Evolutionary conservation across 1,139 yeast genomes (phyloP).

Genomic region (Geotrichum aggregatum): DNA sequence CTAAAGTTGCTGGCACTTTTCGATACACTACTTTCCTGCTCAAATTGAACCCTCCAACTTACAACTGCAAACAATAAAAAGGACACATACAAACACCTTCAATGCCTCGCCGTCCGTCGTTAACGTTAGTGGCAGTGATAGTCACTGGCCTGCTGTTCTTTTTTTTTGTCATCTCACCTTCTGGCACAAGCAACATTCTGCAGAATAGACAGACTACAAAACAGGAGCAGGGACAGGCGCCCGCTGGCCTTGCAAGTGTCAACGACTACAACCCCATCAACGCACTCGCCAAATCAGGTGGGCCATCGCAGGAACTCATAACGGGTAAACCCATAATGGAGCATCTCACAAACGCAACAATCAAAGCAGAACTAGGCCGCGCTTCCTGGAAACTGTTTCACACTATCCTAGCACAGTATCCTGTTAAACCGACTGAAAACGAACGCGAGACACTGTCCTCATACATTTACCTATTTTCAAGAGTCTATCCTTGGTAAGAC

Average conservation of each 20-base stretch:
- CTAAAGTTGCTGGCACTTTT: no score
- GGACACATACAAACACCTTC: neutral
- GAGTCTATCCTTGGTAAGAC: conserved; percentile 39
- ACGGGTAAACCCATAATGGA: conserved; percentile 68
- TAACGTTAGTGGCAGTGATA: conserved; percentile 27
- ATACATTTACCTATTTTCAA: conserved; percentile 40
- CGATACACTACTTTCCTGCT: no score
- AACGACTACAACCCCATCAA: conserved; percentile 24
- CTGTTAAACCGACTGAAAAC: conserved; percentile 65
- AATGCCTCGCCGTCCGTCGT: conserved; percentile 30
- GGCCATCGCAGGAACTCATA: conserved; percentile 25
- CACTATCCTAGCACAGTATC: conserved; percentile 86
- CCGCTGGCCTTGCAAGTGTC: conserved; percentile 20
- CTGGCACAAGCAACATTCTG: conserved; percentile 10
- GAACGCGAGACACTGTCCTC: conserved; percentile 63
- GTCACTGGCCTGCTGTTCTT: conserved; percentile 27
- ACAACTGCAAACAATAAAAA: no score
- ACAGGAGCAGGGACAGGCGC: conserved; percentile 14
- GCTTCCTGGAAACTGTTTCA: conserved; percentile 91
- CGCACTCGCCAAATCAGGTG: conserved; percentile 20
- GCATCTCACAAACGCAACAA: conserved; percentile 66
- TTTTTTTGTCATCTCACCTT: conserved; percentile 25
- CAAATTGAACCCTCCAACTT: no score
- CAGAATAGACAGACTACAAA: conserved; percentile 18
- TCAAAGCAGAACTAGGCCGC: conserved; percentile 70